These are phyloP conservation scores for Rhizoclosmatium sp. DNA, from an alignment of 192 early-diverging fungal species.

Conservation along the genomic window DNA sequence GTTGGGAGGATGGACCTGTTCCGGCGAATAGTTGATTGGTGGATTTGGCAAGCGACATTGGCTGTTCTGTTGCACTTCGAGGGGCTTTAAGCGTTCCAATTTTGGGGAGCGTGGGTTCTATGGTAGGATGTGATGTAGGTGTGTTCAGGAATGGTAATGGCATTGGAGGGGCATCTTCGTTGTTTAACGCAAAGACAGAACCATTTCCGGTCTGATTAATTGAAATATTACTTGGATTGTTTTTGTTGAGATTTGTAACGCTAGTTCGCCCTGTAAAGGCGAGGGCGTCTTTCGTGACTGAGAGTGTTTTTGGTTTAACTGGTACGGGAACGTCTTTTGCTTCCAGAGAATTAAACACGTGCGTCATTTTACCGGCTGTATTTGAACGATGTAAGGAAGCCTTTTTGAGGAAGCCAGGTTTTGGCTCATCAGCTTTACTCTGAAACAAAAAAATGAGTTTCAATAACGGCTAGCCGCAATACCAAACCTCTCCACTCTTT, in stretches of 20 bases:
- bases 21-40: constrained; percentile 3
- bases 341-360: constrained; percentile 14
- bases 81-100: not conserved
- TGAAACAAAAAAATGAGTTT: not conserved
- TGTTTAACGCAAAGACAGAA: not conserved
- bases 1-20: not conserved
- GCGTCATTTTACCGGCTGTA: not conserved
- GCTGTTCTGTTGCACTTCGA: constrained; percentile 16
- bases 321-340: not conserved
- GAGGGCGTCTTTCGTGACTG: not conserved
- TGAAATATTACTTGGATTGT: not conserved
- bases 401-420: not conserved
- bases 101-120: not conserved
- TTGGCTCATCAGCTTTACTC: not conserved
- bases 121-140: not conserved
- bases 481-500: no score
- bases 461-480: no score
- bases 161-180: not conserved
- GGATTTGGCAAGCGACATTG: not conserved
- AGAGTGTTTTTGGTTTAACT: not conserved
- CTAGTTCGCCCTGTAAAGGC: constrained; percentile 16
- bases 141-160: not conserved
- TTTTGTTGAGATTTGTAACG: constrained; percentile 26
- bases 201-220: not conserved
- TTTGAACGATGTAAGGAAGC: not conserved